Base-by-base conservation (phyloP, 768 basidiomycete genomes). In the Naematelia aurantialba region DNA sequence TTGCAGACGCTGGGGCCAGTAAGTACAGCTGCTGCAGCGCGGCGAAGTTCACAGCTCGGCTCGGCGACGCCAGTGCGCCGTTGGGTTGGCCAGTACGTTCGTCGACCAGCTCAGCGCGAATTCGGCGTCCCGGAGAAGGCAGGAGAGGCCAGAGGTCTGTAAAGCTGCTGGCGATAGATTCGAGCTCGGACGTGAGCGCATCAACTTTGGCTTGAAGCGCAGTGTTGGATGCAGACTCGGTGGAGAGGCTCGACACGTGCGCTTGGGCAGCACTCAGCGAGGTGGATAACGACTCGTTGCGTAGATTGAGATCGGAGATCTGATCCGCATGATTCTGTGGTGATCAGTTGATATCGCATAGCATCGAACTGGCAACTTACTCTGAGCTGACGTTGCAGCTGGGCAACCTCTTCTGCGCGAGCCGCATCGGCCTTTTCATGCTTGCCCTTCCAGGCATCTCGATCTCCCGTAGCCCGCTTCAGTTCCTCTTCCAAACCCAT, bases 1-100 rank as follows among this genome's bases (percentile, higher is more conserved):
- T 54, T 1, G 22, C 48, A 25, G 48, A 50, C 5, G 52, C 24
- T 17, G 69, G 66, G 45, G n/a, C n/a, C n/a, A n/a, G n/a, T n/a
- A 85, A 85, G 69, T 91, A 93, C 17, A 96, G 80, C 4, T 83
- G 76, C 76, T 92, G 92, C 72, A 96, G 85, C 4, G 89, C 83
- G 10, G 89, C 87, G 17, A 93, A 85, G 74, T 94, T 89, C 72
- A 92, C 81, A 48, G 92, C 87, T 22, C 87, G 78, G 29, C 72
- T 78, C 0, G 81, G 81, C 0, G 82, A 82, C 12, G 73, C 56
- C 21, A 82, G 44, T 29, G 72, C 31, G 39, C 52, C 47, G 44
- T 70, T 73, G 1, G 73, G 70, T 31, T 63, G 13, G 55, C 70
- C 55, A 59, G 66, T 51, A 63, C 64, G 25, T 60, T 81, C 45